phyloP scores from a whole-genome alignment of 2,329 filamentous ascomycete genomes.

The Aspergillus sp. region DNA sequence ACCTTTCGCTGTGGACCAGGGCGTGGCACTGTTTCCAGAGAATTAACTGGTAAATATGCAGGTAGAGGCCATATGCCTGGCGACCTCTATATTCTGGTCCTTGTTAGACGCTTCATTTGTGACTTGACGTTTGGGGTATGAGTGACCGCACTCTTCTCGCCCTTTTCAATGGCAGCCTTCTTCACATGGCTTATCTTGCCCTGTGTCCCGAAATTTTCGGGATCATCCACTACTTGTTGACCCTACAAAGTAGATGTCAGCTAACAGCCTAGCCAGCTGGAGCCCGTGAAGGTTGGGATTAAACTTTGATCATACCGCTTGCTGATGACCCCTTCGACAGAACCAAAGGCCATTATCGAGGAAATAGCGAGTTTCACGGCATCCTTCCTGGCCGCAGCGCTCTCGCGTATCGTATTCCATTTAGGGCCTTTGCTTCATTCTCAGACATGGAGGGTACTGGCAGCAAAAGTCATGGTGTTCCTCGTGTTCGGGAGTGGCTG shows the following conservation, averaged over 20 bases:
- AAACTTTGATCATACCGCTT: constrained; percentile 57
- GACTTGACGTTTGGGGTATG: neutral
- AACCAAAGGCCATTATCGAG: constrained; percentile 74
- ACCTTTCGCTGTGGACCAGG: constrained; percentile 65
- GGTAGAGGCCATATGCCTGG: constrained; percentile 72
- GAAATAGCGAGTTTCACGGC: constrained; percentile 71
- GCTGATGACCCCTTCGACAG: constrained; percentile 76
- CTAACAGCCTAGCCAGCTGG: neutral
- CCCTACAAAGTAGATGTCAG: constrained; percentile 26
- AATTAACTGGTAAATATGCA: constrained; percentile 81
- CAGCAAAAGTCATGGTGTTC: constrained; percentile 3
- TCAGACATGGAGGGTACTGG: constrained; percentile 2
- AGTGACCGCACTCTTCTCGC: constrained; percentile 46
- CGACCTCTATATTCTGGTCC: constrained; percentile 58
- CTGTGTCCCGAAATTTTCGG: constrained; percentile 66
- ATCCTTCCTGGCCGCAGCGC: constrained; percentile 60
- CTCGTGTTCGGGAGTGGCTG: neutral
- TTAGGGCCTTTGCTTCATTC: constrained; percentile 30
- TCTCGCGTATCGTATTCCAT: constrained; percentile 49
- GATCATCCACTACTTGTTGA: constrained; percentile 56
- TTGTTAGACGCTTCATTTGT: neutral
- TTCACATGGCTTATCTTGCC: constrained; percentile 58
- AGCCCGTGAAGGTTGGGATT: neutral
- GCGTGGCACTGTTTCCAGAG: constrained; percentile 77
- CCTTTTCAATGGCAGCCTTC: constrained; percentile 55